A percentile compares a stretch with the other conserved stretches of the same genome.
Evolutionary conservation across 768 basidiomycete species (phyloP).

Genomic region (Asterophora parasitica): DNA sequence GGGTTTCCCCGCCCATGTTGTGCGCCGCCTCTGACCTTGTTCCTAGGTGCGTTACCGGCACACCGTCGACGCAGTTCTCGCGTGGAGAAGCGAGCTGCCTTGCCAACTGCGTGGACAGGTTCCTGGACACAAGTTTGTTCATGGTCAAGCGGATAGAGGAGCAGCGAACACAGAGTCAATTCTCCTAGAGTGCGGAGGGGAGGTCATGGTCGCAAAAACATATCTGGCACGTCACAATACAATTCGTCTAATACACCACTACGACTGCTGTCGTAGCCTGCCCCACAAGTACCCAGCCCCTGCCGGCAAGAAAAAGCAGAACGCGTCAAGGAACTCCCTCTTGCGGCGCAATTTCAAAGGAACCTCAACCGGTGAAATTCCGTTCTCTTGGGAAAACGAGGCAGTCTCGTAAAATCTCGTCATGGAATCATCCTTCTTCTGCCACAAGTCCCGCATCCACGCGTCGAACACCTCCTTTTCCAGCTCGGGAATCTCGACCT

Average conservation of each 20-base stretch:
- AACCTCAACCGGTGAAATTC: constrained; percentile 37
- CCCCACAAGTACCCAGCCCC: constrained; percentile 45
- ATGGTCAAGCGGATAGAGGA: constrained; percentile 68
- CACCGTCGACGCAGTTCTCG: constrained; percentile 74
- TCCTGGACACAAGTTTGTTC: constrained; percentile 81
- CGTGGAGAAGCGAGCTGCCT: constrained; percentile 78
- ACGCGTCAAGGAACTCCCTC: constrained; percentile 60
- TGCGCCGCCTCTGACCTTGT: constrained; percentile 4
- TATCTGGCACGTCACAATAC: background rate
- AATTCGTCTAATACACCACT: background rate
- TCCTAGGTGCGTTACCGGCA: constrained; percentile 73
- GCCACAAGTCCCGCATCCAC: constrained; percentile 84
- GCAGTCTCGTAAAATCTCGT: constrained; percentile 56
- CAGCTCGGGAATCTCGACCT: constrained; percentile 47
- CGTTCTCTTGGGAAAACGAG: constrained; percentile 33
- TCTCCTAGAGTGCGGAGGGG: constrained; percentile 11
- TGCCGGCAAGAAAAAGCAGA: constrained; percentile 66
- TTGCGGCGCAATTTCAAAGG: constrained; percentile 52
- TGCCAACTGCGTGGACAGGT: constrained; percentile 86
- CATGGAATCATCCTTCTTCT: constrained; percentile 78
- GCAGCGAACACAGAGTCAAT: constrained; percentile 28
- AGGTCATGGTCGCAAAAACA: background rate
- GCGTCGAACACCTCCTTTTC: constrained; percentile 69
- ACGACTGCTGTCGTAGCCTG: constrained; percentile 26
- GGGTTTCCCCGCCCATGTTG: constrained; percentile 24